These are phyloP conservation scores for Aspergillus melleus DNA, from an alignment of 2,329 filamentous ascomycete genomes.

Conservation along the genomic window DNA sequence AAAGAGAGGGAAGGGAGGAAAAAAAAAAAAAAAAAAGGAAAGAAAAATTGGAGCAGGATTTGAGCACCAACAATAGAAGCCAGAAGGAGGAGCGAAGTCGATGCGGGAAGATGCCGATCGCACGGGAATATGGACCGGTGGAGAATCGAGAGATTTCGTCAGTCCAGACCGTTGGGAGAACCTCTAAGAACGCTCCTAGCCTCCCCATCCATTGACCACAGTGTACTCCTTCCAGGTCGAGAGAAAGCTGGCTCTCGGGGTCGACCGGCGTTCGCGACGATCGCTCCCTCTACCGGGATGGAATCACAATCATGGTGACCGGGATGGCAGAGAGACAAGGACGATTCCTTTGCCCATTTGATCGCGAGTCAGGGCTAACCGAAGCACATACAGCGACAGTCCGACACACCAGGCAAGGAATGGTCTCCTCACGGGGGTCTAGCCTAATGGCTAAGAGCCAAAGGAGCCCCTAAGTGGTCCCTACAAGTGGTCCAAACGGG, in stretches of 20 bases:
- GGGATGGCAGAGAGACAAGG: background rate
- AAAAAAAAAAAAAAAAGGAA: background rate
- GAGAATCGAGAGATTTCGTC: background rate
- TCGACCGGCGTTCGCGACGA: background rate
- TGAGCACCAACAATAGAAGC: background rate
- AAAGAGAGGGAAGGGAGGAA: background rate
- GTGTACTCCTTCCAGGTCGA: background rate
- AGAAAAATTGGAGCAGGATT: background rate
- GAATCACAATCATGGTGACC: background rate
- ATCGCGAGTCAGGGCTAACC: background rate
- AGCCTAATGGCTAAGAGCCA: background rate
- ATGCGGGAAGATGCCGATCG: constrained; percentile 4
- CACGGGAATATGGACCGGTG: constrained; percentile 1
- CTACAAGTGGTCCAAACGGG: background rate
- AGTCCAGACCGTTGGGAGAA: constrained; percentile 3
- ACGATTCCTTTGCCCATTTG: background rate
- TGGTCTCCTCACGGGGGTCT: background rate
- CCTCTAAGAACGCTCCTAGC: background rate
- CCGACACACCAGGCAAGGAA: background rate
- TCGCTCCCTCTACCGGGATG: background rate
- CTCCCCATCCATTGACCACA: too few species aligned
- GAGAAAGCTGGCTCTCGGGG: background rate
- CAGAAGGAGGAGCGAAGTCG: background rate
- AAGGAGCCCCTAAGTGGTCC: background rate
- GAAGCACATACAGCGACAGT: background rate